A percentile compares a stretch with the other conserved stretches of the same genome.
These are phyloP conservation scores for Dorcoceras hygrometricum DNA, from an alignment of 257 asterid genomes.

Conservation along the genomic window DNA sequence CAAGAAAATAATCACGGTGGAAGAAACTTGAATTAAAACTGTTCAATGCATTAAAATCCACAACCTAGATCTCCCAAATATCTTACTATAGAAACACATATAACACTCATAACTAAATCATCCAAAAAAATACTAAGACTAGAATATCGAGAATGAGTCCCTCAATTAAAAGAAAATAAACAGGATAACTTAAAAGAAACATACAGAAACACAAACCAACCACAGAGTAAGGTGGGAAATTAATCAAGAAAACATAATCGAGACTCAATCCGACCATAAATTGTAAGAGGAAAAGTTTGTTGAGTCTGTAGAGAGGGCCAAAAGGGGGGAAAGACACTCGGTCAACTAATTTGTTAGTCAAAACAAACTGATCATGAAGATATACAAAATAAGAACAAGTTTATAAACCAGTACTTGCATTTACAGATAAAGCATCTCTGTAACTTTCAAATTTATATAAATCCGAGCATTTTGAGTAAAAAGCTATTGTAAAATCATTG, in stretches of 20 bases:
- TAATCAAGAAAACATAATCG: not conserved
- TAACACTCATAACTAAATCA: not conserved
- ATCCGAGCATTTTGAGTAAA: not conserved
- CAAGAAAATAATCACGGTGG: not conserved
- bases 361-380: not conserved
- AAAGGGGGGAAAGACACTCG: not conserved
- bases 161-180: not conserved
- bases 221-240: not conserved
- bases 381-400: not conserved
- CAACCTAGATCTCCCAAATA: conserved; percentile 13
- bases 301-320: not conserved
- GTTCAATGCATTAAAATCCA: conserved; percentile 2
- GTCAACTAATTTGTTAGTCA: not conserved
- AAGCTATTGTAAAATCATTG: not conserved
- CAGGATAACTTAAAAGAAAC: not conserved
- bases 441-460: not conserved
- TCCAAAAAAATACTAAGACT: not conserved
- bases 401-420: no score
- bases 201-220: not conserved
- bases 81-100: not conserved
- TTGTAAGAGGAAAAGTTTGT: not conserved
- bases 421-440: not conserved
- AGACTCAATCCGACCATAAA: not conserved
- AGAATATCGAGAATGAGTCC: not conserved
- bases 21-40: not conserved